Base-by-base conservation (phyloP, 805 yeast species). In the Suhomyces vadensis region DNA sequence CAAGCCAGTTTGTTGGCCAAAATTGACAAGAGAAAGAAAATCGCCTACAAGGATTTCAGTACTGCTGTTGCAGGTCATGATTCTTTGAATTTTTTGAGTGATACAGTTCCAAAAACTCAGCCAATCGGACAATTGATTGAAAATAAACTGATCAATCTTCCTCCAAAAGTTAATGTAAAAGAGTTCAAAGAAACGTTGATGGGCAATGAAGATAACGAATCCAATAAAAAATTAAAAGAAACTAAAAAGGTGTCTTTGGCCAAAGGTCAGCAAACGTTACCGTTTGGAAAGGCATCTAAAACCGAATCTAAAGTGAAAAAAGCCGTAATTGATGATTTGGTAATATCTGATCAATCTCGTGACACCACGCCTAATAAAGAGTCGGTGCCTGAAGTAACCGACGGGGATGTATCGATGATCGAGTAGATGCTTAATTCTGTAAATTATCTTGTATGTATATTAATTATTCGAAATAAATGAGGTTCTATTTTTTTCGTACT, bases 21-120 rank as follows among this genome's bases (percentile, higher is more conserved):
- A 52, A 68, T 81, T 27, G 85, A 80, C 22, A 80, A 81, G 49
- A 67, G 92, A 37, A 83, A 84, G 68, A 83, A 82, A 52, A 65
- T 87, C n/a, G 75, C 72, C 43, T 87, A 87, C 61, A 73, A 76
- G 39, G 95, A 87, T 60, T 78, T 86, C 57, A 78, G 88, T 27
- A 67, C 70, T 33, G 88, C 85, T 1, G 89, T 84, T 3, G 54
- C 71, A 19, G 67, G 71, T 41, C 78, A 75, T 48, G 88, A 83
- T 37, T 75, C 82, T 27, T 69, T 87, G 41, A 66, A 75, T 26
- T 87, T 87, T 58, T 67, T 87, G 47, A 67, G 76, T 33, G 85
- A 82, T 46, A 69, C 87, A 2, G 83, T 86, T 6, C 95, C 94
- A 2, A 77, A 76, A 53, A 77, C 84, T 0, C 73, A 69, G 17